A percentile compares a stretch with the other conserved stretches of the same genome.
These are phyloP conservation scores for Irpex sp. DNA, from an alignment of 1,284 basidiomycete genomes.

Conservation along the genomic window DNA sequence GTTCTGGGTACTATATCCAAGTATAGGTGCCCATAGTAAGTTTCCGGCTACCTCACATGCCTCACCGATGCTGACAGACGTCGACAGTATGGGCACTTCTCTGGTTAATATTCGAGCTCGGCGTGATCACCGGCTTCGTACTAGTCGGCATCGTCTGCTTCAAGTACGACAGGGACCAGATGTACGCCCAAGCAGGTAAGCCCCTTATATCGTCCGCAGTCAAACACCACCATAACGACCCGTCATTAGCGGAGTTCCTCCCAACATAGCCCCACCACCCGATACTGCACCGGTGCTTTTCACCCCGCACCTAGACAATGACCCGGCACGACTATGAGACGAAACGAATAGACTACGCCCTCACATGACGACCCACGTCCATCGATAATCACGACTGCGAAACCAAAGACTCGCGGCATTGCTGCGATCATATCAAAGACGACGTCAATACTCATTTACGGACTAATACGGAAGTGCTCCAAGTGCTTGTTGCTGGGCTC, in stretches of 20 bases:
- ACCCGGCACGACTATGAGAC: background rate
- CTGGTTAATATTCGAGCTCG: slow-evolving; percentile 71
- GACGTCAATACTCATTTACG: background rate
- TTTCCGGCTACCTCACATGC: slow-evolving; percentile 8
- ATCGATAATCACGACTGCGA: background rate
- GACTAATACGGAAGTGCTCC: background rate
- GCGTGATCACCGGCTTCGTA: slow-evolving; percentile 61
- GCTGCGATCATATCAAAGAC: too few relatives aligned
- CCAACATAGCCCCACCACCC: slow-evolving; percentile 18
- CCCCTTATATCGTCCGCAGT: background rate
- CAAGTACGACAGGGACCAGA: slow-evolving; percentile 38
- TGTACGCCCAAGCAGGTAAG: slow-evolving; percentile 34
- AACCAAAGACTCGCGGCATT: background rate
- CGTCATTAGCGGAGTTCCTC: slow-evolving; percentile 19
- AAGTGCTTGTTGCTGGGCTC: background rate
- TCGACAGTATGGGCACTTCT: slow-evolving; percentile 63
- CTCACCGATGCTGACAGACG: background rate
- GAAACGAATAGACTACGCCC: background rate
- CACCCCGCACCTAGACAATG: background rate
- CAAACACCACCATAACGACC: background rate
- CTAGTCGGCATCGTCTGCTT: slow-evolving; percentile 70
- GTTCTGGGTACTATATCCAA: slow-evolving; percentile 63
- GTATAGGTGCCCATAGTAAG: slow-evolving; percentile 60
- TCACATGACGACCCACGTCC: background rate
- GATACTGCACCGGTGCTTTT: background rate